Evolutionary conservation across 2,329 filamentous ascomycete genomes (phyloP).

Genomic region (Teratosphaeria epicoccoides): DNA sequence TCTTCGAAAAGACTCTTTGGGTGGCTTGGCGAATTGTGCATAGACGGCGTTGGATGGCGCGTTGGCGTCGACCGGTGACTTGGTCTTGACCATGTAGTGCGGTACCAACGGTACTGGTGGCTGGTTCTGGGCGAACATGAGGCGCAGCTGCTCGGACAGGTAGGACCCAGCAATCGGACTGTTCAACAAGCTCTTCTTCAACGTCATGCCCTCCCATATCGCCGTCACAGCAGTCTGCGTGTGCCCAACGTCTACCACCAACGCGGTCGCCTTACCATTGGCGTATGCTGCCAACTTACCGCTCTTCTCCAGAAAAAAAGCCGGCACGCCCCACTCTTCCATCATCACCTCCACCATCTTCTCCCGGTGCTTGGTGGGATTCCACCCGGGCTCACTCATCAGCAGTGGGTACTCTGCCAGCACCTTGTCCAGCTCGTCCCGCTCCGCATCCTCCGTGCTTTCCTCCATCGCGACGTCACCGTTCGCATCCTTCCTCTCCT

Average conservation of each 20-base stretch:
- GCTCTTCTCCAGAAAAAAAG: slow-evolving; percentile 84
- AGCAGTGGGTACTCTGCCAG: slow-evolving; percentile 82
- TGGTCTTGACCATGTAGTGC: slow-evolving; percentile 78
- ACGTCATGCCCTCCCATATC: slow-evolving; percentile 85
- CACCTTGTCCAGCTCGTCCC: slow-evolving; percentile 55
- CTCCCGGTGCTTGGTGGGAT: slow-evolving; percentile 74
- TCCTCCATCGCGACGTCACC: slow-evolving; percentile 44
- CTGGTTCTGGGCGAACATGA: slow-evolving; percentile 57
- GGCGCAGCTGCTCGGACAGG: slow-evolving; percentile 77
- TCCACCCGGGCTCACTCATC: slow-evolving; percentile 93
- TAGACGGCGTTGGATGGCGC: slow-evolving; percentile 66
- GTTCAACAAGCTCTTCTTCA: slow-evolving; percentile 74
- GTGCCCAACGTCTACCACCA: slow-evolving; percentile 86
- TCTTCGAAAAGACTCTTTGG: slow-evolving; percentile 60
- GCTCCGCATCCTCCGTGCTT: slow-evolving; percentile 50
- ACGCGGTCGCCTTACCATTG: slow-evolving; percentile 80
- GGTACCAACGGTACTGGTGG: slow-evolving; percentile 69
- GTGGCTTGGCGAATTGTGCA: slow-evolving; percentile 54
- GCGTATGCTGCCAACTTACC: slow-evolving; percentile 86
- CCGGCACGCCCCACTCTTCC: slow-evolving; percentile 91
- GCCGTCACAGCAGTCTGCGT: slow-evolving; percentile 81
- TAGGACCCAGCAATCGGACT: slow-evolving; percentile 82
- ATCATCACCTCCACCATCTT: slow-evolving; percentile 94
- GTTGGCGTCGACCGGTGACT: slow-evolving; percentile 78
- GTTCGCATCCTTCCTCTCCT: slow-evolving; percentile 33